Evolutionary conservation across 2,329 filamentous ascomycete species (phyloP).

Genomic region (Diplodia mutila): DNA sequence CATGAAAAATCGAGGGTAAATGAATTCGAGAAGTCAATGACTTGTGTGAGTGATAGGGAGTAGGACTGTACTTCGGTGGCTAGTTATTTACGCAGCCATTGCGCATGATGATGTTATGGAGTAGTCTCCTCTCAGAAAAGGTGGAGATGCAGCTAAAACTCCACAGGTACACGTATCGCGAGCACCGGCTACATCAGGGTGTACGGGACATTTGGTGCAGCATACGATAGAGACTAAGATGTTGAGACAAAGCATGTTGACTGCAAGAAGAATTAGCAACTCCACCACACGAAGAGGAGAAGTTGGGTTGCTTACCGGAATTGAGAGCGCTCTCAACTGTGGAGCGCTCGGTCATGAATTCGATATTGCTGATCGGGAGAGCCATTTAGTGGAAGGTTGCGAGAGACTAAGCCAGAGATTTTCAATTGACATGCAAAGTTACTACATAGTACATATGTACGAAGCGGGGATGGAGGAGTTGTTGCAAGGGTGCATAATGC

Average conservation of each 20-base stretch:
- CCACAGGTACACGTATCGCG: too few relatives aligned
- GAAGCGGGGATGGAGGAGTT: background rate
- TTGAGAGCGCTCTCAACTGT: too few relatives aligned
- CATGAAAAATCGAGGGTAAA: background rate
- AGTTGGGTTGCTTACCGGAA: too few relatives aligned
- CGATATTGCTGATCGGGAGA: background rate
- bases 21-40: background rate
- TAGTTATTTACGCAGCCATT: background rate
- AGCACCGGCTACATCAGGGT: too few relatives aligned
- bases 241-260: too few relatives aligned
- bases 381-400: background rate
- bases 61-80: background rate
- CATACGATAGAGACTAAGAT: too few relatives aligned
- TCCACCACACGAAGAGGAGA: too few relatives aligned
- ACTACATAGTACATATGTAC: background rate
- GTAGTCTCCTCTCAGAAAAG: too few relatives aligned
- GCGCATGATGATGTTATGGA: too few relatives aligned
- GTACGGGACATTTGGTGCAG: too few relatives aligned
- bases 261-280: too few relatives aligned
- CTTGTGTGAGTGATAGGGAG: background rate
- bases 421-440: background rate
- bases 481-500: background rate
- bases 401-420: background rate
- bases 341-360: background rate
- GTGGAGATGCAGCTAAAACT: too few relatives aligned